Evolutionary conservation across 2,329 filamentous ascomycete genomes (phyloP).

Genomic region (Coleophoma eucalyptorum): DNA sequence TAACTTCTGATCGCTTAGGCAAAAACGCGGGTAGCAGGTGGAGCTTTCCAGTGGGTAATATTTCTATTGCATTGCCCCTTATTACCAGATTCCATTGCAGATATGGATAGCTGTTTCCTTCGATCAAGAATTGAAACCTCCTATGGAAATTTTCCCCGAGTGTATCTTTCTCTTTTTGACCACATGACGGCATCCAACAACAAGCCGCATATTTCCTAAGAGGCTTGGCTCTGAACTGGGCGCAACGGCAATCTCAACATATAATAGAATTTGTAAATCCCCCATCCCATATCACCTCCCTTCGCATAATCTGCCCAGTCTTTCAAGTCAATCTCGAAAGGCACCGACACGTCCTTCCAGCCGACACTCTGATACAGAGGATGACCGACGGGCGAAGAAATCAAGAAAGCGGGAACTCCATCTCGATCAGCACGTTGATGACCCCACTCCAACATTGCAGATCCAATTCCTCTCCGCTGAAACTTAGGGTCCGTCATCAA

Average conservation of each 20-base stretch:
- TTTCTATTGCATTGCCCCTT: too few species aligned
- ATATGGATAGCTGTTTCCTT: too few species aligned
- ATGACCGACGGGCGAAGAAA: slow-evolving; percentile 8
- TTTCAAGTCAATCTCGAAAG: slow-evolving; percentile 9
- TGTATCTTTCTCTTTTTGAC: too few species aligned
- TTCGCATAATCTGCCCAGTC: slow-evolving; percentile 6
- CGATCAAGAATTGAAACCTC: too few species aligned
- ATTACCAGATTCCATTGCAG: too few species aligned
- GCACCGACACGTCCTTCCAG: slow-evolving; percentile 8
- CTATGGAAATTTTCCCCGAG: too few species aligned
- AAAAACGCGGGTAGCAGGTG: too few species aligned
- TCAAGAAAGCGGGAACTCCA: slow-evolving; percentile 6
- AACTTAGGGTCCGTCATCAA: slow-evolving; percentile 7
- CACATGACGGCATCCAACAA: too few species aligned
- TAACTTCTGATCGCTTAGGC: too few species aligned
- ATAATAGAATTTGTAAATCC: background rate
- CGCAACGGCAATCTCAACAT: background rate
- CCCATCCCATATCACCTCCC: slow-evolving; percentile 2
- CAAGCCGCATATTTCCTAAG: too few species aligned
- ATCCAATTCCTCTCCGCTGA: slow-evolving; percentile 10
- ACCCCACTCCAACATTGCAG: slow-evolving; percentile 9
- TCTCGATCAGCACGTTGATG: slow-evolving; percentile 9
- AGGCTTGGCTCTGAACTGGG: too few species aligned
- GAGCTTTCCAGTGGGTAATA: too few species aligned
- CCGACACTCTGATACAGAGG: slow-evolving; percentile 9